Conservation (phyloP, 2,329 filamentous ascomycete species). For the Fusarium sp. region DNA sequence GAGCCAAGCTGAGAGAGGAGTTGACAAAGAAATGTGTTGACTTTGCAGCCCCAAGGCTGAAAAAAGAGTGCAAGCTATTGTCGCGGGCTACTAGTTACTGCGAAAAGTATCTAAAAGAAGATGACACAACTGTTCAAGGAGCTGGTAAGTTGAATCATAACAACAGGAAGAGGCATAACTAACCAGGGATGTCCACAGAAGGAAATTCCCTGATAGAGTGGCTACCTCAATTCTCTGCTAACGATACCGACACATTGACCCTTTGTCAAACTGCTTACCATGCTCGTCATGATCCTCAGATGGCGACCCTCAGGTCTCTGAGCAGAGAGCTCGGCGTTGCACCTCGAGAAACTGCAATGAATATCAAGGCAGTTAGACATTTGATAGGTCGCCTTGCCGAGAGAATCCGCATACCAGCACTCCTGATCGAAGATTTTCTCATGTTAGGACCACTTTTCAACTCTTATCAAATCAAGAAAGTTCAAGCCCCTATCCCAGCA, state of each 20-base stretch:
- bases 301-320: constrained; percentile 23
- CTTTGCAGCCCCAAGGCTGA: constrained; percentile 42
- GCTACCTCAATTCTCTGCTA: constrained; percentile 20
- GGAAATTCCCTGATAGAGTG: constrained; percentile 6
- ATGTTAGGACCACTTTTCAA: constrained; percentile 50
- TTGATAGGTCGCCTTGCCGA: constrained; percentile 59
- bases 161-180: background rate
- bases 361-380: constrained; percentile 52
- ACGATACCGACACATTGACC: background rate
- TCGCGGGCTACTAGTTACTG: constrained; percentile 28
- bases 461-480: constrained; percentile 42
- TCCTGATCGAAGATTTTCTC: constrained; percentile 52
- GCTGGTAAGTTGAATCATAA: constrained; percentile 3
- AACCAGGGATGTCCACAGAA: constrained; percentile 1
- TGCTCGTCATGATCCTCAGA: constrained; percentile 31
- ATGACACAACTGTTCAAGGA: background rate
- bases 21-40: constrained; percentile 13
- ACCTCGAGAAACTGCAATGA: background rate
- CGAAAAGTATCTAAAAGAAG: constrained; percentile 5
- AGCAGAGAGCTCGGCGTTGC: constrained; percentile 11
- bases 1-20: background rate
- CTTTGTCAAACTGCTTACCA: constrained; percentile 30
- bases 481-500: constrained; percentile 24
- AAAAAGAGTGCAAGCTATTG: constrained; percentile 37
- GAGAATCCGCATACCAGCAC: constrained; percentile 53